Conservation (phyloP, 1,139 yeast genomes). For the Nakaseomyces nivariensis region DNA sequence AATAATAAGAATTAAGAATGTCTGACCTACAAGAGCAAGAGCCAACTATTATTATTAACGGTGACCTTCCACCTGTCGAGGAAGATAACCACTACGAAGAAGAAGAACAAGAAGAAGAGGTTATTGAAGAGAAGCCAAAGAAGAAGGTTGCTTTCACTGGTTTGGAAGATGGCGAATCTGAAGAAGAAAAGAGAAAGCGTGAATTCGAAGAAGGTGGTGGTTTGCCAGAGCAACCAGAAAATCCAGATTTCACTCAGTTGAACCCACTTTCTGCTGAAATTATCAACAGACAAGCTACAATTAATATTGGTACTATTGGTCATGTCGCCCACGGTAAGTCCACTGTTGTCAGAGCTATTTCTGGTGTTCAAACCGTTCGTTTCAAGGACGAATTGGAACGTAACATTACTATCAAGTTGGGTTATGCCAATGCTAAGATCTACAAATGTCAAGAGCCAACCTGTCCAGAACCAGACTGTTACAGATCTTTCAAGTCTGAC, state of each 20-base stretch:
- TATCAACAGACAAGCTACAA: slow-evolving; percentile 97
- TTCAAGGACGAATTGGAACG: slow-evolving; percentile 98
- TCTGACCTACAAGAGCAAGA: slow-evolving; percentile 74
- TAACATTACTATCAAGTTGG: slow-evolving; percentile 95
- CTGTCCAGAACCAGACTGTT: slow-evolving; percentile 93
- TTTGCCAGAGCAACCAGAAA: slow-evolving; percentile 86
- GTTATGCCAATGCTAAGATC: slow-evolving; percentile 97
- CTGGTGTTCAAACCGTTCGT: slow-evolving; percentile 98
- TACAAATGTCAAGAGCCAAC: slow-evolving; percentile 81
- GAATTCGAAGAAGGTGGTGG: slow-evolving; percentile 99
- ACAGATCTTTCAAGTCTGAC: slow-evolving; percentile 87
- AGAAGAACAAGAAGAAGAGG: slow-evolving; percentile 28
- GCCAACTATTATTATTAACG: slow-evolving; percentile 80
- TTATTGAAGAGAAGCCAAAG: slow-evolving; percentile 35
- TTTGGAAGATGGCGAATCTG: slow-evolving; percentile 45
- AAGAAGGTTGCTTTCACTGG: slow-evolving; percentile 82
- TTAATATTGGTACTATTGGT: slow-evolving; percentile 97
- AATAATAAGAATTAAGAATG: slow-evolving; percentile 24
- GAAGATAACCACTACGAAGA: slow-evolving; percentile 28
- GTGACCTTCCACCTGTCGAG: slow-evolving; percentile 43
- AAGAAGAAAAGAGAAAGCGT: slow-evolving; percentile 61
- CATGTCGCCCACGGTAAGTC: slow-evolving; percentile 99
- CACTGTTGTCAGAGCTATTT: slow-evolving; percentile 96
- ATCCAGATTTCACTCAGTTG: slow-evolving; percentile 69
- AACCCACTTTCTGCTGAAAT: slow-evolving; percentile 90